A percentile compares a stretch with the other conserved stretches of the same genome.
These are phyloP conservation scores for Pholiota molesta DNA, from an alignment of 768 basidiomycete species.

Conservation along the genomic window DNA sequence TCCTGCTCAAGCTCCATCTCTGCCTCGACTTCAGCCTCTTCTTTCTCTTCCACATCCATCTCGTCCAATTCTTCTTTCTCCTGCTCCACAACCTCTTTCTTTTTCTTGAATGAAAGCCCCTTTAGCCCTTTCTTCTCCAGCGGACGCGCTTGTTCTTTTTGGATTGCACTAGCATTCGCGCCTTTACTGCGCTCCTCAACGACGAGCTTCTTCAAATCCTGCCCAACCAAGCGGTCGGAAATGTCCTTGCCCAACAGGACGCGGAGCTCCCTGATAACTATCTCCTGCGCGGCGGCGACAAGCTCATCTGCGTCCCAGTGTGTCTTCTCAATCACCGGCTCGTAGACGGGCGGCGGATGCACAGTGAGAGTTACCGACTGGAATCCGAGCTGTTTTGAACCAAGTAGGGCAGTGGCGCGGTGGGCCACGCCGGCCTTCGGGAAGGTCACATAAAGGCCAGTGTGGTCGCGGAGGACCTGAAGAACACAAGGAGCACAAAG, in stretches of 20 bases:
- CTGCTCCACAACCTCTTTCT: constrained; percentile 43
- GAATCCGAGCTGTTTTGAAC: constrained; percentile 56
- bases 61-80: constrained; percentile 43
- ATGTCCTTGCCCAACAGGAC: constrained; percentile 66
- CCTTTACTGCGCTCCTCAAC: constrained; percentile 51
- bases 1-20: constrained; percentile 35
- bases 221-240: constrained; percentile 58
- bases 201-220: constrained; percentile 55
- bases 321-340: constrained; percentile 40
- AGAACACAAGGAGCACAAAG: background rate
- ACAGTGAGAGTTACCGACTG: constrained; percentile 61
- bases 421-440: constrained; percentile 60
- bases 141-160: constrained; percentile 24
- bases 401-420: constrained; percentile 68
- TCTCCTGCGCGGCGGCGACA: constrained; percentile 54
- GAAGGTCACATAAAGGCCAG: constrained; percentile 86
- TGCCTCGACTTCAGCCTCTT: constrained; percentile 43
- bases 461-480: constrained; percentile 71
- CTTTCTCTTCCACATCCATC: constrained; percentile 40
- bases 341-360: constrained; percentile 41
- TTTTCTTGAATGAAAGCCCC: constrained; percentile 50
- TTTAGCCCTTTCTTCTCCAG: constrained; percentile 47
- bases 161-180: constrained; percentile 14
- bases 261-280: constrained; percentile 61
- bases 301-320: constrained; percentile 58